Conservation (phyloP, 352 stramenopile species). For the Phytopythium sindhum region DNA sequence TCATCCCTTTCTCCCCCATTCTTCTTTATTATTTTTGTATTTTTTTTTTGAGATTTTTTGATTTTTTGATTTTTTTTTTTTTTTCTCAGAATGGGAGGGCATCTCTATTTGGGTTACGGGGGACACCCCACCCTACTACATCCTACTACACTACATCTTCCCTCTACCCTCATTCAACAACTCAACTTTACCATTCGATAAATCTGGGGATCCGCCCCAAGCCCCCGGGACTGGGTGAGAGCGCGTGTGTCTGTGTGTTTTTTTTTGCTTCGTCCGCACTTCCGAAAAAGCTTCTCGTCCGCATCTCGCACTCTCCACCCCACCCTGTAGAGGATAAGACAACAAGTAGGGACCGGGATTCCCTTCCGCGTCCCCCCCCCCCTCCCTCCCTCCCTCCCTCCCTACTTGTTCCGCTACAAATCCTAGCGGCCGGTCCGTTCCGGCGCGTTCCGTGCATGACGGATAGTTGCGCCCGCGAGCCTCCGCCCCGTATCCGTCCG, state of each 20-base stretch:
- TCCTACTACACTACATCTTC: too few relatives aligned
- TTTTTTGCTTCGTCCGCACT: conserved; percentile 8
- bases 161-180: neutral
- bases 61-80: conserved; percentile 4
- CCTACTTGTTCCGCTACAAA: too few relatives aligned
- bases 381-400: neutral
- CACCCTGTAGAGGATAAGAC: too few relatives aligned
- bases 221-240: neutral
- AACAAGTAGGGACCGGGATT: too few relatives aligned
- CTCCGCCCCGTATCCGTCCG: neutral
- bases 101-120: neutral
- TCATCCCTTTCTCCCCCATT: neutral
- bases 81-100: neutral
- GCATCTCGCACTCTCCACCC: too few relatives aligned
- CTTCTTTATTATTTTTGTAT: neutral
- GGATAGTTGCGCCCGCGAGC: neutral
- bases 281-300: conserved; percentile 14
- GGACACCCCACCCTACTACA: neutral
- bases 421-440: too few relatives aligned
- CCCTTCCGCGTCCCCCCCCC: neutral
- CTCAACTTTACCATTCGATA: conserved; percentile 4
- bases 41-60: conserved; percentile 10
- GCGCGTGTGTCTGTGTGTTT: neutral
- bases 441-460: conserved; percentile 5
- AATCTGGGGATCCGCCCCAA: conserved; percentile 8